Percentiles rank a stretch among this genome's conserved stretches.
phyloP scores from a whole-genome alignment of 2,329 filamentous ascomycete genomes.

The Fusarium sp. region DNA sequence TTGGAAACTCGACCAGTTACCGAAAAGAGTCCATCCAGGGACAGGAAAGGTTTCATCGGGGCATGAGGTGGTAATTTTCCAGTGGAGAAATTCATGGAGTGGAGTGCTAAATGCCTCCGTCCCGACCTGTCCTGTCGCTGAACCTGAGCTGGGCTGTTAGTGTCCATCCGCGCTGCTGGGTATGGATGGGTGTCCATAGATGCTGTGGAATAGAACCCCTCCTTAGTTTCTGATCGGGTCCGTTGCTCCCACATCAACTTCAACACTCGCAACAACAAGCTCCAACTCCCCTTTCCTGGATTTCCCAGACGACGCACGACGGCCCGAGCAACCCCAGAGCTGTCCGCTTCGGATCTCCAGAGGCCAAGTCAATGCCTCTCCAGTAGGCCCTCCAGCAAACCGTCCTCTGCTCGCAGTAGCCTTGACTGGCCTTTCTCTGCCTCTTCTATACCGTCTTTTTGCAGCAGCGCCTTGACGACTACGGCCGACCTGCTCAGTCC shows the following conservation, averaged over 20 bases:
- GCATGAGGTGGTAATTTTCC: slow-evolving; percentile 21
- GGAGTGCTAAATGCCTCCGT: slow-evolving; percentile 9
- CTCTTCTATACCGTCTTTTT: slow-evolving; percentile 35
- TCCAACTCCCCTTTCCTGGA: not conserved
- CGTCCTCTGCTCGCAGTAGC: slow-evolving; percentile 13
- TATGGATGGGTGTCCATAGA: not conserved
- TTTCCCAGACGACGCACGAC: not conserved
- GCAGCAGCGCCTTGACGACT: slow-evolving; percentile 5
- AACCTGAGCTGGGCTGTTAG: not conserved
- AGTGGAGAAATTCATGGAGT: slow-evolving; percentile 27
- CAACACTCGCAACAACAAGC: slow-evolving; percentile 3
- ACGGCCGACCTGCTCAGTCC: slow-evolving; percentile 12
- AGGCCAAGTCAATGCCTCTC: slow-evolving; percentile 8
- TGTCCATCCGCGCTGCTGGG: not conserved
- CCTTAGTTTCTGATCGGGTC: slow-evolving; percentile 1
- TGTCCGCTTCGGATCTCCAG: slow-evolving; percentile 10
- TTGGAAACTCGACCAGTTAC: slow-evolving; percentile 28
- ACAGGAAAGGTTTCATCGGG: slow-evolving; percentile 34
- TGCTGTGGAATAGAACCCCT: slow-evolving; percentile 16
- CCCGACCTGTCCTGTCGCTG: not conserved
- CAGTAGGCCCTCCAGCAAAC: not conserved
- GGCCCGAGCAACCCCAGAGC: slow-evolving; percentile 3
- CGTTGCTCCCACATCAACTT: slow-evolving; percentile 17
- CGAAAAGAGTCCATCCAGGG: slow-evolving; percentile 23
- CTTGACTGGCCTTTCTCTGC: slow-evolving; percentile 15